These are phyloP conservation scores for Passiflora organensis DNA, from an alignment of 345 rosid species.

Conservation along the genomic window DNA sequence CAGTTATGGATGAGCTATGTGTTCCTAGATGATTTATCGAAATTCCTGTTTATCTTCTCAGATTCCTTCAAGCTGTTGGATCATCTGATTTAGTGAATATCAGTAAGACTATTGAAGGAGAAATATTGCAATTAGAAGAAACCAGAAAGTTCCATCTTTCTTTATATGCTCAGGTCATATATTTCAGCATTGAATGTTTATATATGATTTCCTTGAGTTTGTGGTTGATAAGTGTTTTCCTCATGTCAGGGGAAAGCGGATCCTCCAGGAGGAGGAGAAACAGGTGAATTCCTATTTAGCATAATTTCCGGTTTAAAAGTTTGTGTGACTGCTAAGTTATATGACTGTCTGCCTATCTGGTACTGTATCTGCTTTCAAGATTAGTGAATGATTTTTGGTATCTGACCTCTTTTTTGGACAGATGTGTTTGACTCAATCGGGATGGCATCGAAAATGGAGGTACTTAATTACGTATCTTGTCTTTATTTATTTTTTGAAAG, in stretches of 20 bases:
- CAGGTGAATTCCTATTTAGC: constrained; percentile 16
- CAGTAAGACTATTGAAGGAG: constrained; percentile 39
- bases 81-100: constrained; percentile 33
- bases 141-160: constrained; percentile 56
- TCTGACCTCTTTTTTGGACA: constrained; percentile 17
- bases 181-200: neutral
- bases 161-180: constrained; percentile 39
- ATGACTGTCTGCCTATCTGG: no score
- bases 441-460: constrained; percentile 14
- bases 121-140: constrained; percentile 58
- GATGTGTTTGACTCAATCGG: constrained; percentile 22
- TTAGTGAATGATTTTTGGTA: no score
- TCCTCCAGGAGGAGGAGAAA: constrained; percentile 12
- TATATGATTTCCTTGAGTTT: neutral
- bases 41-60: constrained; percentile 14
- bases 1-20: neutral
- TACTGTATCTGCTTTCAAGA: no score
- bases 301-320: no score
- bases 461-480: constrained; percentile 23
- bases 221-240: constrained; percentile 9
- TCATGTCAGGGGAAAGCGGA: constrained; percentile 23
- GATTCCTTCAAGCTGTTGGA: constrained; percentile 41
- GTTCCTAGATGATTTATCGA: neutral
- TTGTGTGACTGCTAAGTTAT: no score
- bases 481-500: constrained; percentile 1